These are phyloP conservation scores for Lyophyllum atratum DNA, from an alignment of 768 basidiomycete species.

Conservation along the genomic window DNA sequence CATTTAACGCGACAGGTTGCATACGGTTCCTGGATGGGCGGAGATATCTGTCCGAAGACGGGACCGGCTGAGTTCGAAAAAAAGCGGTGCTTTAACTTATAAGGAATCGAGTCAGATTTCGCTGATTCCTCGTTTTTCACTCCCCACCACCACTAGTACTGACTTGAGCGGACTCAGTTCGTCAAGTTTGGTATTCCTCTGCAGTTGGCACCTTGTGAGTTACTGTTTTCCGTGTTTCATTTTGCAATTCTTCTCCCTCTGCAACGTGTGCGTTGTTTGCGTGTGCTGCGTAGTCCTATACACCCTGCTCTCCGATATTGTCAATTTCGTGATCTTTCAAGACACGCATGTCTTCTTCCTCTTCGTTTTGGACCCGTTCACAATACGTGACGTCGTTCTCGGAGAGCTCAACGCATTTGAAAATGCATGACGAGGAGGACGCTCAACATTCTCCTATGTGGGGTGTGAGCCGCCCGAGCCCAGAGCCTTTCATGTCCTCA, in stretches of 20 bases:
- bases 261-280: not conserved
- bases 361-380: not conserved
- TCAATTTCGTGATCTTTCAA: constrained; percentile 2
- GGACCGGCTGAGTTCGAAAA: constrained; percentile 23
- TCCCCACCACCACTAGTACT: constrained; percentile 11
- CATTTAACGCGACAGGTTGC: not conserved
- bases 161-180: constrained; percentile 8
- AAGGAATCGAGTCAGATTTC: constrained; percentile 16
- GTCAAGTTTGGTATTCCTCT: constrained; percentile 8
- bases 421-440: constrained; percentile 6
- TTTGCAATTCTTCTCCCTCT: no score
- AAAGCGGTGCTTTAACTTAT: constrained; percentile 14
- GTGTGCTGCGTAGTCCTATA: constrained; percentile 1
- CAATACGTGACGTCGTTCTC: not conserved
- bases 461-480: constrained; percentile 2
- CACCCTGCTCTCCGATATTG: not conserved
- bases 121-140: constrained; percentile 7
- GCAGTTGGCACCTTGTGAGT: constrained; percentile 13
- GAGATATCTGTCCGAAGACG: constrained; percentile 6
- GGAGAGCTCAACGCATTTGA: constrained; percentile 2
- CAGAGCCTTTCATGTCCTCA: not conserved
- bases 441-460: constrained; percentile 4
- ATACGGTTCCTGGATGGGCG: constrained; percentile 8
- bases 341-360: constrained; percentile 6
- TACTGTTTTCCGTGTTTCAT: not conserved